Evolutionary conservation across 805 yeast genomes (phyloP).

Genomic region (Sungouiella thailandica): DNA sequence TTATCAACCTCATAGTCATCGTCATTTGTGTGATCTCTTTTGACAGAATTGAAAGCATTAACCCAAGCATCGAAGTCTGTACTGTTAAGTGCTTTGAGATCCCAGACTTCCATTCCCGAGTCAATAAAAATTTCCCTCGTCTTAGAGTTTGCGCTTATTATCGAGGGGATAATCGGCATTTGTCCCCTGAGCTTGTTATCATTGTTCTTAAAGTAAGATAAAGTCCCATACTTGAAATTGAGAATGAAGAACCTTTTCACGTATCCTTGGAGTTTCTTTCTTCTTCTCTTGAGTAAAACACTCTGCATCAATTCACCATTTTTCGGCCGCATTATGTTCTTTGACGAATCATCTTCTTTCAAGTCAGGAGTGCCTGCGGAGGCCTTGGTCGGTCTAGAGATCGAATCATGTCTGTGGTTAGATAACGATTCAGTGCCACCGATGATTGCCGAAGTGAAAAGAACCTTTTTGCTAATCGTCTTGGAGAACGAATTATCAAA

Average conservation of each 20-base stretch:
- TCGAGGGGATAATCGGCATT: constrained; percentile 79
- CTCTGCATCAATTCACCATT: constrained; percentile 78
- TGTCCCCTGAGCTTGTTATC: constrained; percentile 80
- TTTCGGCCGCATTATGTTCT: constrained; percentile 33
- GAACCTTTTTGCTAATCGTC: constrained; percentile 73
- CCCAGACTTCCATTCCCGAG: constrained; percentile 95
- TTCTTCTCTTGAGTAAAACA: constrained; percentile 65
- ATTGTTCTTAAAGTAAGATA: constrained; percentile 75
- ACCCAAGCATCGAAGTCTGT: constrained; percentile 80
- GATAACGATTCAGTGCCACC: neutral
- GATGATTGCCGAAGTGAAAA: constrained; percentile 45
- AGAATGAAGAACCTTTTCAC: constrained; percentile 79
- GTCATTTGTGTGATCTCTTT: constrained; percentile 16
- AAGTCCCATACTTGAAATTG: constrained; percentile 75
- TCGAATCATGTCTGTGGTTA: neutral
- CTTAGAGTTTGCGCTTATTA: constrained; percentile 72
- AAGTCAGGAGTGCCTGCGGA: neutral
- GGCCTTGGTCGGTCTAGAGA: neutral
- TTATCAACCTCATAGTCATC: constrained; percentile 5
- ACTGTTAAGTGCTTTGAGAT: constrained; percentile 59
- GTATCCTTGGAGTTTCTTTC: constrained; percentile 83
- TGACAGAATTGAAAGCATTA: constrained; percentile 62
- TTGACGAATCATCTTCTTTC: neutral
- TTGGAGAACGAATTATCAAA: constrained; percentile 91
- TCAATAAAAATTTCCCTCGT: constrained; percentile 73